phyloP scores from a whole-genome alignment of 208 protist species.

The Naegleria gruberi region DNA sequence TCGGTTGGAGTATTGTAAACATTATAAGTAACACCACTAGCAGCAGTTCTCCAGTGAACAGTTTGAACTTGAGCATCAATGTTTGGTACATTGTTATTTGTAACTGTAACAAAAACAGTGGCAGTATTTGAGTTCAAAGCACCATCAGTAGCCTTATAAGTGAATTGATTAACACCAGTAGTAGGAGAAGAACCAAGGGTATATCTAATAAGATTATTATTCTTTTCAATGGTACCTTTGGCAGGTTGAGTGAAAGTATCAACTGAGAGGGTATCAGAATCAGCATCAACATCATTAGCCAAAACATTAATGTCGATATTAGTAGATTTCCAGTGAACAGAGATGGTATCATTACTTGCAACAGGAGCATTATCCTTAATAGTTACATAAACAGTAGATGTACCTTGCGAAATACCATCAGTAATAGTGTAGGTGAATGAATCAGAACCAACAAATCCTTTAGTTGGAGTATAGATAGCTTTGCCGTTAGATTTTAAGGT shows the following conservation, averaged over 20 bases:
- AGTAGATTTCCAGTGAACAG: not conserved
- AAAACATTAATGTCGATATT: not conserved
- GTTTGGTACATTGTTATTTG: not conserved
- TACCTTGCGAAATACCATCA: not conserved
- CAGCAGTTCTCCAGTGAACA: not conserved
- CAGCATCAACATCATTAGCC: not conserved
- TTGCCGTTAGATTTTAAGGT: not conserved
- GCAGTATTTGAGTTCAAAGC: not conserved
- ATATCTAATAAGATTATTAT: not conserved
- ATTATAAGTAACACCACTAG: not conserved
- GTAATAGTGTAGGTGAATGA: not conserved
- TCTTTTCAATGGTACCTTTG: not conserved
- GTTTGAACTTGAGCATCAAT: not conserved
- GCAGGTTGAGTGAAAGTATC: too few species aligned
- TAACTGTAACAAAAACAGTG: not conserved
- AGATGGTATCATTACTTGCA: not conserved
- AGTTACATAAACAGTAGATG: not conserved
- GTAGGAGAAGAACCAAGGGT: not conserved
- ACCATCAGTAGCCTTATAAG: not conserved
- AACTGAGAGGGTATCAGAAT: not conserved
- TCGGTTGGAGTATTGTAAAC: slow-evolving; percentile 1
- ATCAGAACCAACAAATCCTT: not conserved
- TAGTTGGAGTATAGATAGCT: not conserved
- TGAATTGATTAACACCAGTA: not conserved
- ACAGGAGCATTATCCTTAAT: not conserved